Evolutionary conservation across 345 rosid genomes (phyloP), one percentile per base, ranked within the genome.

Genomic region (Brassica juncea): DNA sequence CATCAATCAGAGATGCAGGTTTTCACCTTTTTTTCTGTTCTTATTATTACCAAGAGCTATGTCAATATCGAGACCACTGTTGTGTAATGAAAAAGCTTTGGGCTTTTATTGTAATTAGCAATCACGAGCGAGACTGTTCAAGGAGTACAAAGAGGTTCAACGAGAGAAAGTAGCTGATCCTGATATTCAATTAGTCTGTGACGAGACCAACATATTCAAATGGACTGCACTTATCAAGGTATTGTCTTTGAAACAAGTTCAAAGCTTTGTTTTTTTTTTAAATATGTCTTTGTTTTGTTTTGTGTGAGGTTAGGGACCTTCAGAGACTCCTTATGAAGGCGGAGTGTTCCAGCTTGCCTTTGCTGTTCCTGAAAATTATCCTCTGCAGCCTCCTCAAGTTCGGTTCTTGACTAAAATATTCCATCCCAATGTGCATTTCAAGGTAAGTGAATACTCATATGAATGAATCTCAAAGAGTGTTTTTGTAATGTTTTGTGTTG

Each of bases 161-260:
- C 82, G 98, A 72, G 97, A 95, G 85, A 95, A 95, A 81, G 80
- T 78, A 14, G 94, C 91, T 65, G 99, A 95, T 84, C 98, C 99
- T 0, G 99, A 95, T 82, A 93, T 95, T 81, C 96, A 88, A 64
- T 76, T 96, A 58, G 91, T 86, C 47, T 96, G 99, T 71, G 99
- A 96, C 81, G 98, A 96, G 80, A 82, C 94, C 52, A 96, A 96
- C 87, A 92, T 96, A 73, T 96, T 96, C 77, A 93, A 93, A 84
- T 96, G 98, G 99, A 96, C 97, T 73, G 99, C 99, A 7, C 92
- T 93, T 61, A 88, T 96, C 79, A 93, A 96, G 97, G 99, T 95
- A 27, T 42, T 31, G 65, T 39, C 47, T 34, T 34, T 34, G 44
- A 8, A 37, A 8, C 44, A 37, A 57, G 21, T 15, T 47, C 49